A percentile compares a stretch with the other conserved stretches of the same genome.
phyloP scores from a whole-genome alignment of 257 asterid genomes.

The Anisodus tanguticus region DNA sequence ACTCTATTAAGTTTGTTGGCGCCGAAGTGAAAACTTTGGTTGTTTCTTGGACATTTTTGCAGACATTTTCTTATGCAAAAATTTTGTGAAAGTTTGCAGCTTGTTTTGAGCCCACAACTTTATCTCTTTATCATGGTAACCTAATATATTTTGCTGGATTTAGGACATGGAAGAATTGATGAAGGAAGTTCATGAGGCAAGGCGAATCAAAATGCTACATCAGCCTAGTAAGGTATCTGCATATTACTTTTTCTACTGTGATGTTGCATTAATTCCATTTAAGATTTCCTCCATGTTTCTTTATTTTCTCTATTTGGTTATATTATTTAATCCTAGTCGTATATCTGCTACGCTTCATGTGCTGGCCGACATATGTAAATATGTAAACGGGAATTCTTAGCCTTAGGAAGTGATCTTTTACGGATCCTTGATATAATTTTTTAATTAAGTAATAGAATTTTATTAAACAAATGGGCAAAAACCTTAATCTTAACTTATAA shows the following conservation, averaged over 20 bases:
- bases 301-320: not conserved
- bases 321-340: not conserved
- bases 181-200: slow-evolving; percentile 97
- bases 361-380: not conserved
- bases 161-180: slow-evolving; percentile 88
- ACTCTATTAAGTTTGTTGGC: not conserved
- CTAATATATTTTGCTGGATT: not conserved
- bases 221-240: slow-evolving; percentile 83
- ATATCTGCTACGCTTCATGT: not conserved
- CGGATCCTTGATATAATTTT: not conserved
- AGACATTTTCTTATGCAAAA: not conserved
- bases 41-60: not conserved
- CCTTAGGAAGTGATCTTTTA: not conserved
- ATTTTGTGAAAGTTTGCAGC: not conserved
- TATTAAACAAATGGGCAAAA: not conserved
- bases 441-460: not conserved
- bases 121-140: not conserved
- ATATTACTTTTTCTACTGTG: slow-evolving; percentile 26
- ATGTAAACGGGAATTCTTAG: slow-evolving; percentile 5
- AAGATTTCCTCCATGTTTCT: not conserved
- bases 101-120: not conserved
- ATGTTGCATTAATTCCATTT: not conserved
- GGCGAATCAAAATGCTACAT: slow-evolving; percentile 93
- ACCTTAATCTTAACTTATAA: not conserved
- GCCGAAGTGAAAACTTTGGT: not conserved